Evolutionary conservation across 208 protist genomes (phyloP).

Genomic region (Leishmania braziliensis): DNA sequence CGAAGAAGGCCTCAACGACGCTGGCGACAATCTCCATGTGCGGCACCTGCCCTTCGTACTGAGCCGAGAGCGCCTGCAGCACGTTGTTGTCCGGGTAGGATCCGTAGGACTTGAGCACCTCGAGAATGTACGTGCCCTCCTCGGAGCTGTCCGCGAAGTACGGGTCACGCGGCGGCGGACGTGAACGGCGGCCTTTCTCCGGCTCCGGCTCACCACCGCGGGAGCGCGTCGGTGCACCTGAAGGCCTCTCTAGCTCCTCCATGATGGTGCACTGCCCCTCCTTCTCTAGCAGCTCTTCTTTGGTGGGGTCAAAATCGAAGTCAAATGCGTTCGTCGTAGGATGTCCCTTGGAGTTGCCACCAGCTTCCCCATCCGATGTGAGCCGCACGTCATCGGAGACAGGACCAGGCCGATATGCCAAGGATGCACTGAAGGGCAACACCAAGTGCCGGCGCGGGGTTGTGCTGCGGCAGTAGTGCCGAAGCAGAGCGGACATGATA

Average conservation of each 20-base stretch:
- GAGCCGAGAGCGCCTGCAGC: slow-evolving; percentile 38
- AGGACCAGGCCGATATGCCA: slow-evolving; percentile 44
- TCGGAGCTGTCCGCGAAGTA: slow-evolving; percentile 44
- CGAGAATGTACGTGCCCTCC: slow-evolving; percentile 67
- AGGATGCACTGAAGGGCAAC: slow-evolving; percentile 47
- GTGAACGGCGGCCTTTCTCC: slow-evolving; percentile 18
- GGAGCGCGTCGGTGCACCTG: neutral
- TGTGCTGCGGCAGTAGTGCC: slow-evolving; percentile 67
- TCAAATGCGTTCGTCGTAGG: slow-evolving; percentile 36
- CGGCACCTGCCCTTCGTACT: slow-evolving; percentile 27
- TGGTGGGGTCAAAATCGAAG: slow-evolving; percentile 29
- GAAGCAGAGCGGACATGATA: slow-evolving; percentile 62
- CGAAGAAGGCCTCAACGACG: slow-evolving; percentile 39
- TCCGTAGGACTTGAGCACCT: slow-evolving; percentile 54
- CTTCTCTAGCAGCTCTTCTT: slow-evolving; percentile 43
- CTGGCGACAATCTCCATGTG: slow-evolving; percentile 36
- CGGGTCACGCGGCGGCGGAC: slow-evolving; percentile 21
- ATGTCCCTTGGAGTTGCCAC: neutral
- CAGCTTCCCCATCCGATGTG: neutral
- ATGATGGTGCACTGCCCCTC: slow-evolving; percentile 20
- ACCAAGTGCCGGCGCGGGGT: slow-evolving; percentile 50
- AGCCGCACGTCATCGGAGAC: slow-evolving; percentile 16
- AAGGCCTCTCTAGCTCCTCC: slow-evolving; percentile 17
- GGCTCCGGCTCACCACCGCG: slow-evolving; percentile 20
- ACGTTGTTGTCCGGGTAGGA: slow-evolving; percentile 60